Evolutionary conservation across 768 basidiomycete genomes (phyloP), one percentile per base, ranked within the genome.

Genomic region (Rhodotorula diobovata): DNA sequence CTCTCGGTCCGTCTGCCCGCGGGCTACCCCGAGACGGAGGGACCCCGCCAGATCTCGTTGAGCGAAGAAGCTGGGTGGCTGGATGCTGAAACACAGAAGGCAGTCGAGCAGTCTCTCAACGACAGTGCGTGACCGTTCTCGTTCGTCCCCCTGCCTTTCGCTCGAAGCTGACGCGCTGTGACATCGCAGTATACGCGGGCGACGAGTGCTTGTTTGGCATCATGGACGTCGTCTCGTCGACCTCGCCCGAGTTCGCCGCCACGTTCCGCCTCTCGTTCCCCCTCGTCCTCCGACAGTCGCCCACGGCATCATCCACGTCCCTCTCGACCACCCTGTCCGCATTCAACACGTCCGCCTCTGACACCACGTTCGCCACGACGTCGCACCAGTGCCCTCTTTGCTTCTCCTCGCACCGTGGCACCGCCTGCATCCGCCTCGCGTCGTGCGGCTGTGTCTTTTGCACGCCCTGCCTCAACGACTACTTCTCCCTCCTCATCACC

Each of bases 401-500:
- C 37, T 66, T 70, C 59, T 14, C 68, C 15, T n/a, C 61, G 18
- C 39, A 37, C 28, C 48, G 46, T 51, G 71, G 60, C 30, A 63
- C 54, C 4, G n/a, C 59, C 20, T 65, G 64, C 39, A n/a, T 67
- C 11, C 64, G 51, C 12, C 57, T 70, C 63, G 12, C 46, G 9
- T 58, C 41, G 34, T 74, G 66, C 63, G 48, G 54, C 18, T 63
- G 54, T 61, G 63, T 64, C n/a, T 76, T 77, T 59, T 77, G 76
- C 67, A 28, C 39, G 11, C 50, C 69, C 18, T 78, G 76, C 66
- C 63, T 77, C n/a, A 15, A 39, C 35, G 64, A 67, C 53, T 78
- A 76, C 59, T 78, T 74, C 61, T 59, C 62, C 41, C 63, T 78
- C 20, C 68, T 75, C 34, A 78, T 78, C 63, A 66, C 69, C 32